These are phyloP conservation scores for Bothia castanella DNA, from an alignment of 1,284 basidiomycete species.

Conservation along the genomic window DNA sequence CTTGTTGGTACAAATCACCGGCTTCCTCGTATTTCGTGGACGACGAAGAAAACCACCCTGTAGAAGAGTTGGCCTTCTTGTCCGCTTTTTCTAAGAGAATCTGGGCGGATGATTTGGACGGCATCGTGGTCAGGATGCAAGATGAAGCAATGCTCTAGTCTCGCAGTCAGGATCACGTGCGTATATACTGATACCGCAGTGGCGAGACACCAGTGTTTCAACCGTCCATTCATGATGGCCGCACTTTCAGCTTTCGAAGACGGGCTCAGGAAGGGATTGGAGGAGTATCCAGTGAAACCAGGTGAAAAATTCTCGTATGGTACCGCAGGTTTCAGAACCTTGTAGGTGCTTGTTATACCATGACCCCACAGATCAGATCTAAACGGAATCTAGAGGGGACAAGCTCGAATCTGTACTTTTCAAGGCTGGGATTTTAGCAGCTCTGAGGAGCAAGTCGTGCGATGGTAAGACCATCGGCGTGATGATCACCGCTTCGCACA, in stretches of 20 bases:
- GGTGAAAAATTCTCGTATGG: slow-evolving; percentile 80
- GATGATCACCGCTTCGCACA: slow-evolving; percentile 99
- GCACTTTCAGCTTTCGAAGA: slow-evolving; percentile 31
- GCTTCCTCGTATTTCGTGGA: slow-evolving; percentile 88
- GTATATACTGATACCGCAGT: neutral
- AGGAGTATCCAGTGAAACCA: slow-evolving; percentile 62
- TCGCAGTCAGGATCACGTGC: slow-evolving; percentile 23
- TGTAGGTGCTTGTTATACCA: slow-evolving; percentile 52
- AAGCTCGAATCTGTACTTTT: slow-evolving; percentile 92
- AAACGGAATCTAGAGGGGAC: slow-evolving; percentile 53
- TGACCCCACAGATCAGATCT: slow-evolving; percentile 14
- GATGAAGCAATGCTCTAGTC: neutral
- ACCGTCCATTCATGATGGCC: slow-evolving; percentile 37
- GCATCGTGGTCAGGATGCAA: slow-evolving; percentile 35
- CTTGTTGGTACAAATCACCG: slow-evolving; percentile 90
- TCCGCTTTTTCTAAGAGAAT: slow-evolving; percentile 80
- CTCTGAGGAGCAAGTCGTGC: slow-evolving; percentile 84
- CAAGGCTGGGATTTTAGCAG: slow-evolving; percentile 88
- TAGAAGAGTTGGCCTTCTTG: slow-evolving; percentile 83
- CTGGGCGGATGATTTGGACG: slow-evolving; percentile 50
- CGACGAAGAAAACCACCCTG: slow-evolving; percentile 83
- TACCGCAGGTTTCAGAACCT: slow-evolving; percentile 91
- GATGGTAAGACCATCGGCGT: slow-evolving; percentile 92
- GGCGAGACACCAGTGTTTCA: neutral
- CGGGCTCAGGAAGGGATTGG: slow-evolving; percentile 45